Percentiles rank a stretch among this genome's conserved stretches.
Conservation (phyloP, 129 eudicot species). For the Chrysanthemum seticuspe region DNA sequence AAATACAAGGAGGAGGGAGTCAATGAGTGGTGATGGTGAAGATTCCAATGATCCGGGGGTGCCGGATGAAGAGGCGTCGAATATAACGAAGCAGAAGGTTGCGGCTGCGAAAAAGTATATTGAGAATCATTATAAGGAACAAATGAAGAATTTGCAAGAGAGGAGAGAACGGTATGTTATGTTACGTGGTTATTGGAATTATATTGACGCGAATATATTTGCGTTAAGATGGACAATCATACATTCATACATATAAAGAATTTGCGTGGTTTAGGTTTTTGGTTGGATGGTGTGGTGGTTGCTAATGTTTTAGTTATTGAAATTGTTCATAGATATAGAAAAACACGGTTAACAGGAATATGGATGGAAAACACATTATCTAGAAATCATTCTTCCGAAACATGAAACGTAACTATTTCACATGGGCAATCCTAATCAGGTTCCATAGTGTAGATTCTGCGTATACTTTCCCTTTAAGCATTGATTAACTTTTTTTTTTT, state of each 20-base stretch:
- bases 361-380: too few relatives aligned
- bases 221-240: not conserved
- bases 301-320: too few relatives aligned
- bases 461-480: too few relatives aligned
- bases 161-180: slow-evolving; percentile 72
- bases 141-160: slow-evolving; percentile 92
- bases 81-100: slow-evolving; percentile 72
- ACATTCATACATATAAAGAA: not conserved
- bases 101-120: slow-evolving; percentile 94
- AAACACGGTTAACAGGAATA: too few relatives aligned
- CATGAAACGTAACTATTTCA: too few relatives aligned
- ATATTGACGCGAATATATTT: not conserved
- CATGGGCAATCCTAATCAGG: too few relatives aligned
- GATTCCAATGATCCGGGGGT: slow-evolving; percentile 31
- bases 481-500: too few relatives aligned
- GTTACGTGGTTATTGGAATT: slow-evolving; percentile 1
- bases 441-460: too few relatives aligned
- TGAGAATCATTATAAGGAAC: slow-evolving; percentile 94
- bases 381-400: too few relatives aligned
- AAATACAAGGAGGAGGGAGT: slow-evolving; percentile 33
- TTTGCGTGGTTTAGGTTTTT: not conserved
- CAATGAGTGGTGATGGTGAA: slow-evolving; percentile 34
- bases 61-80: slow-evolving; percentile 69
- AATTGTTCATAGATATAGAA: too few relatives aligned
- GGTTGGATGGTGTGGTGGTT: too few relatives aligned